These are phyloP conservation scores for Pyrenophora seminiperda DNA, from an alignment of 2,329 filamentous ascomycete genomes.

Conservation along the genomic window DNA sequence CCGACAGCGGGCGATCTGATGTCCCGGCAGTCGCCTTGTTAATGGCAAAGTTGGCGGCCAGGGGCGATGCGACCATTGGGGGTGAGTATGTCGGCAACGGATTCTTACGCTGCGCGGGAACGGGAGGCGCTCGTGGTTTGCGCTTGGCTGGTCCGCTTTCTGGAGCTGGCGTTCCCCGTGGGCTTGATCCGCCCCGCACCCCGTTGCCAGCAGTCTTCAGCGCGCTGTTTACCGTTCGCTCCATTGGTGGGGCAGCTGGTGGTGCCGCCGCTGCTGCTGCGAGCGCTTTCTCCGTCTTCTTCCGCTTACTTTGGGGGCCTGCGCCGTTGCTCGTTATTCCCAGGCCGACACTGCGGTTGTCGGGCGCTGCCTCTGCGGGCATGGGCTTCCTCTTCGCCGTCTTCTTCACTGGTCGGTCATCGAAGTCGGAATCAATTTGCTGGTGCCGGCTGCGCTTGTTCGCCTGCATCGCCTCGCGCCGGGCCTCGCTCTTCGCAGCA, in stretches of 20 bases:
- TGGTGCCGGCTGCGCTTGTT: slow-evolving; percentile 72
- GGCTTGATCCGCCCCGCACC: slow-evolving; percentile 59
- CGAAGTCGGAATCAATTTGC: slow-evolving; percentile 77
- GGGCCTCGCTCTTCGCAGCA: slow-evolving; percentile 77
- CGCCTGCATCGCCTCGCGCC: slow-evolving; percentile 79
- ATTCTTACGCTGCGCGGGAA: slow-evolving; percentile 78
- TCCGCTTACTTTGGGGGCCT: slow-evolving; percentile 69
- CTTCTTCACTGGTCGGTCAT: slow-evolving; percentile 71
- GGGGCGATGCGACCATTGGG: slow-evolving; percentile 75
- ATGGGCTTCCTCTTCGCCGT: slow-evolving; percentile 62
- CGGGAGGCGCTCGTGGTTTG: slow-evolving; percentile 69
- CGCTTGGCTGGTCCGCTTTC: slow-evolving; percentile 61
- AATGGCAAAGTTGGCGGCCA: slow-evolving; percentile 66
- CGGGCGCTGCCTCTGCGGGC: slow-evolving; percentile 54
- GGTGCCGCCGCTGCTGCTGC: slow-evolving; percentile 41
- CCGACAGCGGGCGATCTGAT: slow-evolving; percentile 66
- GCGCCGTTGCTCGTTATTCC: slow-evolving; percentile 65
- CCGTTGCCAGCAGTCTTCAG: slow-evolving; percentile 56
- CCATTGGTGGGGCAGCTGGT: slow-evolving; percentile 57
- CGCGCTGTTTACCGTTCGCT: slow-evolving; percentile 68
- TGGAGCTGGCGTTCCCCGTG: slow-evolving; percentile 69
- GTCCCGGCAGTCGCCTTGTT: slow-evolving; percentile 59
- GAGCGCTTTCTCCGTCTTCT: slow-evolving; percentile 74
- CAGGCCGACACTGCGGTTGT: slow-evolving; percentile 60
- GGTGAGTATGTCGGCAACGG: slow-evolving; percentile 65